Evolutionary conservation across 352 stramenopile species (phyloP), one percentile per base, ranked within the genome.

Genomic region (Pythium aquatile): DNA sequence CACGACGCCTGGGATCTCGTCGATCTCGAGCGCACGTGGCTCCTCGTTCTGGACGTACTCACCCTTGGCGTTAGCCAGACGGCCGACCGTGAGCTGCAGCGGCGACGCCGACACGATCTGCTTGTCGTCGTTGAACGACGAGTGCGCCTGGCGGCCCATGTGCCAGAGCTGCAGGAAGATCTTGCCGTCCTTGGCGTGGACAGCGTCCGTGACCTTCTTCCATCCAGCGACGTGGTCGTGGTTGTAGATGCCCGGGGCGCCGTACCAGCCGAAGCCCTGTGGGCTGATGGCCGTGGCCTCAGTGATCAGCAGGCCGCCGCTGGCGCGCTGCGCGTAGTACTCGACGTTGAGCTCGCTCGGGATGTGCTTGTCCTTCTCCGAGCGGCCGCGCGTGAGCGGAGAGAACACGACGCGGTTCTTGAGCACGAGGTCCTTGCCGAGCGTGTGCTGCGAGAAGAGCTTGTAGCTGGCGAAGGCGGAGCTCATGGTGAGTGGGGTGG

Each of bases 131-230:
- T 55, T 58, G 62, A 82, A 74, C 11, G 8, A 63, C 4, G 69
- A 71, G 63, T 95, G 81, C 3, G 69, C 58, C 40, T 66, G 58
- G 35, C 83, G 70, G 40, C 84, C 86, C 29, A 75, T 72, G 61
- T 95, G 84, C 82, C 82, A 92, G 5, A 94, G 66, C 70, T 95
- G 84, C 13, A 74, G 35, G 55, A 75, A 84, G 47, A 93, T 51
- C 11, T 61, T 47, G n/a, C 37, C 55, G 7, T 33, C 42, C 3
- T 14, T 14, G 24, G 16, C 55, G 11, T 55, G 24, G 14, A 46
- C 35, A 4, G n/a, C 39, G 40, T 55, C 42, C 7, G 5, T 13
- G 28, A 49, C 16, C 11, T 46, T 24, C 7, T 39, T 14, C 30
- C 32, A 62, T 3, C 5, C 16, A 13, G 29, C 10, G 51, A 32